These are phyloP conservation scores for Flaveria sonorensis DNA, from an alignment of 129 eudicot species.

Conservation along the genomic window DNA sequence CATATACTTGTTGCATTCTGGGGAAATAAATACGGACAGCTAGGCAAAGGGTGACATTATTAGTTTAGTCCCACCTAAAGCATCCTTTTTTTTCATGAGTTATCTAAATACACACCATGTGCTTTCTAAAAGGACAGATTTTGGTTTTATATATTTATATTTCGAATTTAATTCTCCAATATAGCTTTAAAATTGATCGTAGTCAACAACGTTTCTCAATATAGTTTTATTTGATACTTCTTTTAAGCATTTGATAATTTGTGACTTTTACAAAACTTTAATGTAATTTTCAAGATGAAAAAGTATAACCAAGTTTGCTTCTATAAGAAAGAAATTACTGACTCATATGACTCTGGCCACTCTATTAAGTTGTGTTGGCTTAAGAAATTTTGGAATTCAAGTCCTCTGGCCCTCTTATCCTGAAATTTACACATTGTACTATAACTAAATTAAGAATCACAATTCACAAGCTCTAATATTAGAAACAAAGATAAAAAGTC, in stretches of 20 bases:
- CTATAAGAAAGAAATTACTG: neutral
- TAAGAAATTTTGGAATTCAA: conserved; percentile 15
- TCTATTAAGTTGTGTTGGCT: neutral
- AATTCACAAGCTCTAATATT: neutral
- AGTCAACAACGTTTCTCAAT: conserved; percentile 11
- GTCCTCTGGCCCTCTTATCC: conserved; percentile 10
- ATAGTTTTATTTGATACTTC: neutral
- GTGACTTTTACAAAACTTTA: neutral
- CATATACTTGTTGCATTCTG: conserved; percentile 18
- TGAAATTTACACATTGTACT: conserved; percentile 15
- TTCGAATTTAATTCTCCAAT: neutral
- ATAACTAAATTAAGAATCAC: neutral
- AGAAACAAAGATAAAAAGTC: neutral
- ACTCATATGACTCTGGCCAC: neutral
- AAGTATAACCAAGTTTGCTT: neutral
- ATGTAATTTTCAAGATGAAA: neutral
- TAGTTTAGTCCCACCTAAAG: conserved; percentile 18
- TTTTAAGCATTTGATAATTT: neutral
- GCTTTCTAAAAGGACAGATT: neutral
- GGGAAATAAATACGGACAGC: conserved; percentile 36
- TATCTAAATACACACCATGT: neutral
- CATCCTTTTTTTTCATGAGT: neutral
- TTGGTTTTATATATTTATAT: neutral
- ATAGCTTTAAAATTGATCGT: neutral
- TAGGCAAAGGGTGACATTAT: conserved; percentile 28